Conservation (phyloP, 441 rosid genomes). For the Metrosideros polymorpha region DNA sequence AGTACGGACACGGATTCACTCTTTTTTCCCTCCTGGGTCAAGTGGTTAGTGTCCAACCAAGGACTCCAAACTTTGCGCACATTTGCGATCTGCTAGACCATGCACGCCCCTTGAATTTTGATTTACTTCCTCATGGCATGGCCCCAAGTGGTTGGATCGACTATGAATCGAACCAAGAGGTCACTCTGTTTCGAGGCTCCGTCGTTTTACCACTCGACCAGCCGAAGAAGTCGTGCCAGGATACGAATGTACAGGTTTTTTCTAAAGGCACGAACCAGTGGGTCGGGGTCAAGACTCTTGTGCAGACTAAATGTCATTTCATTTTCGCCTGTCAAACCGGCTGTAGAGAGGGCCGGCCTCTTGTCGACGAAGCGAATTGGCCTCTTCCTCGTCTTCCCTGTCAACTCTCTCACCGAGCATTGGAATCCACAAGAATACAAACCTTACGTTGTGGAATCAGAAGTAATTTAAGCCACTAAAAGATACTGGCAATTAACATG, state of each 20-base stretch:
- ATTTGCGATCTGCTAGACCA: not conserved
- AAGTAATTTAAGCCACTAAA: not conserved
- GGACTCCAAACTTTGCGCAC: not conserved
- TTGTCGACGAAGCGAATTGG: slow-evolving; percentile 1
- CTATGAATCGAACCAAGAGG: not conserved
- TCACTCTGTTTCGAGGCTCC: not conserved
- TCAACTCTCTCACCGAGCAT: not conserved
- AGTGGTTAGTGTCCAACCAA: not conserved
- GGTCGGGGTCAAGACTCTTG: not conserved
- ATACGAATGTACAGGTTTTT: not conserved
- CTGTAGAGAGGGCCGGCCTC: not conserved
- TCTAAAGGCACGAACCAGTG: not conserved
- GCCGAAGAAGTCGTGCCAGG: not conserved
- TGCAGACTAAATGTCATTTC: not conserved
- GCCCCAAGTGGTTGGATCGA: not conserved
- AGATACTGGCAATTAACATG: not conserved
- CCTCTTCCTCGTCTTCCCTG: not conserved
- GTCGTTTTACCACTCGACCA: not conserved
- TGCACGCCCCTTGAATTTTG: not conserved
- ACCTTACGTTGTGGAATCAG: slow-evolving; percentile 28
- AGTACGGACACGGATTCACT: too few species aligned
- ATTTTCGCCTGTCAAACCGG: not conserved
- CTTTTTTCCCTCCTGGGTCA: not conserved
- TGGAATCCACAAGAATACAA: slow-evolving; percentile 10
- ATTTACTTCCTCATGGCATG: not conserved